These are phyloP conservation scores for Melampsora larici-populina DNA, from an alignment of 1,284 basidiomycete species.

Conservation along the genomic window DNA sequence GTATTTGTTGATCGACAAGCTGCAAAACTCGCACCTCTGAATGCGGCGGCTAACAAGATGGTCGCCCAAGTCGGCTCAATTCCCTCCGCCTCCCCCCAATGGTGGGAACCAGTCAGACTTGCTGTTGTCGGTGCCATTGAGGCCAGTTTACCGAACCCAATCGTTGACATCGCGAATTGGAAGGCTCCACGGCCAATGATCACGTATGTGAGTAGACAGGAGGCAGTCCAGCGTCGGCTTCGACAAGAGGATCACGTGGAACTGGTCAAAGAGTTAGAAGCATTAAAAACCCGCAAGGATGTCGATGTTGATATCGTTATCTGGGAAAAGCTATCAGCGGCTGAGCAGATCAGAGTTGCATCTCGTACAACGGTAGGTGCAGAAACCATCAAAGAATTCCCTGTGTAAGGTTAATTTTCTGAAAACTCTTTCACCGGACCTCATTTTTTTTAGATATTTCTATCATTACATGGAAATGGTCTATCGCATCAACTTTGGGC, in stretches of 20 bases:
- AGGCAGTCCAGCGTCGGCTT: constrained; percentile 60
- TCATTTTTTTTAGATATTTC: constrained; percentile 52
- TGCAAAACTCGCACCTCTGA: constrained; percentile 64
- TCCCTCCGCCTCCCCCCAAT: constrained; percentile 59
- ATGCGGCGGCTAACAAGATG: constrained; percentile 67
- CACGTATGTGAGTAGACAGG: constrained; percentile 72
- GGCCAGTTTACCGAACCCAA: constrained; percentile 44
- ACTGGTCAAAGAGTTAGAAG: constrained; percentile 62
- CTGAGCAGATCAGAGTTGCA: constrained; percentile 5
- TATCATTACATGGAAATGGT: constrained; percentile 61
- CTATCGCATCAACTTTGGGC: constrained; percentile 74
- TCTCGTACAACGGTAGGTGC: not conserved
- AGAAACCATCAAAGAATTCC: constrained; percentile 56
- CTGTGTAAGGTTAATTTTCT: constrained; percentile 48
- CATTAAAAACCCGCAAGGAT: constrained; percentile 60
- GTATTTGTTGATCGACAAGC: constrained; percentile 71
- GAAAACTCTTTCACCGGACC: not conserved
- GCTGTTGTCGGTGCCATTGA: constrained; percentile 49
- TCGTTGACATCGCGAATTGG: constrained; percentile 45
- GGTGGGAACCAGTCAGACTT: constrained; percentile 66
- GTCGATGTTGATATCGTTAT: constrained; percentile 61
- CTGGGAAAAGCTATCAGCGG: constrained; percentile 16
- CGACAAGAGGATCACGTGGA: constrained; percentile 62
- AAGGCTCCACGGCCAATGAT: constrained; percentile 62
- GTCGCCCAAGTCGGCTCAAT: constrained; percentile 55